Evolutionary conservation across 495 filamentous ascomycete species (phyloP).

Genomic region (Jackrogersella minutella): DNA sequence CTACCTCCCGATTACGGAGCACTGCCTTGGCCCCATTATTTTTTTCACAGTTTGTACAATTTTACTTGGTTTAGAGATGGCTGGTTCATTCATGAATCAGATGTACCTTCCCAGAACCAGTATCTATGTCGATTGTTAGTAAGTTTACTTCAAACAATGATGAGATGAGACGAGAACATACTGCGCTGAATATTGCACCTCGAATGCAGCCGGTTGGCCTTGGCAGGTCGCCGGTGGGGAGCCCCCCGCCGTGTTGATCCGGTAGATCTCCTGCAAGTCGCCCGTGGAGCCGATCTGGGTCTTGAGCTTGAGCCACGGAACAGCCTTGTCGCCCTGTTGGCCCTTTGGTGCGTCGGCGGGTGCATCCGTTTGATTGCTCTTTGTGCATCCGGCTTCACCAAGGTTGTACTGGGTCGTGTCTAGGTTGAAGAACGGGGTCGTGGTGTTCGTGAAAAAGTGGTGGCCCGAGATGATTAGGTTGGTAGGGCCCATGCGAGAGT

Average conservation of each 20-base stretch:
- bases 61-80: constrained; percentile 24
- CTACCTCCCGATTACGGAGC: constrained; percentile 18
- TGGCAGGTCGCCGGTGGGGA: constrained; percentile 77
- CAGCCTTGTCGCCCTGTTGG: constrained; percentile 62
- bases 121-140: constrained; percentile 37
- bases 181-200: constrained; percentile 82
- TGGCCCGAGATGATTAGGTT: constrained; percentile 72
- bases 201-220: constrained; percentile 67
- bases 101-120: constrained; percentile 36
- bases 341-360: constrained; percentile 65
- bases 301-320: constrained; percentile 74
- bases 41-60: constrained; percentile 22
- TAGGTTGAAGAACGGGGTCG: constrained; percentile 82
- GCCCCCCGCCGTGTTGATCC: constrained; percentile 87
- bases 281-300: constrained; percentile 63
- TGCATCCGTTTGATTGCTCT: constrained; percentile 61
- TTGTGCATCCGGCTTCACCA: constrained; percentile 69
- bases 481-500: constrained; percentile 55
- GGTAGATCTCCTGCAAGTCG: constrained; percentile 76
- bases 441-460: constrained; percentile 76
- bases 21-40: neutral
- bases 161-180: constrained; percentile 59
- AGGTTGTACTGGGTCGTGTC: constrained; percentile 60
- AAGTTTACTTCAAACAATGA: neutral
- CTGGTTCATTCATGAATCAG: constrained; percentile 12